Conservation (phyloP, 2,329 filamentous ascomycete genomes). For the Coniochaeta sp. region DNA sequence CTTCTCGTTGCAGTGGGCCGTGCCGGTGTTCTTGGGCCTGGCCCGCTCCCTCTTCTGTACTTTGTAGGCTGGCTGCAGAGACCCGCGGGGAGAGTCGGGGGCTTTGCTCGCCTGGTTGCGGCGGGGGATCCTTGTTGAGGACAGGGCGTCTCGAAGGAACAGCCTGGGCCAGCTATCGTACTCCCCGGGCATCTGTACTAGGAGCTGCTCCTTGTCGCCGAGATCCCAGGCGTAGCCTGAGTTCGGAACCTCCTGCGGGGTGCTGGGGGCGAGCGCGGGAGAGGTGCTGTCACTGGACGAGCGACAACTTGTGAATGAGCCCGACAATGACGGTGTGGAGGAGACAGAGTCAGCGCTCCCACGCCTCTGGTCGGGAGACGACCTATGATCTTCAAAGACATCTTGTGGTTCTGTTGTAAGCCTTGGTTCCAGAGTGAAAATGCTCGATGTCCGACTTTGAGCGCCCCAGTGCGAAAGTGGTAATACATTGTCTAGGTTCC, state of each 20-base stretch:
- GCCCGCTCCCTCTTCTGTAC: not conserved
- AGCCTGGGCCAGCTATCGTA: not conserved
- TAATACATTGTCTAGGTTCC: not conserved
- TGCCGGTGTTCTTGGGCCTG: not conserved
- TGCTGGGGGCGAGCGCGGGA: not conserved
- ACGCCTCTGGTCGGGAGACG: not conserved
- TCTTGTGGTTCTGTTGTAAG: not conserved
- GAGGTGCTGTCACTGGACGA: not conserved
- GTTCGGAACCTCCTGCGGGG: not conserved
- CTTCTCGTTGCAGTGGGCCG: conserved; percentile 26
- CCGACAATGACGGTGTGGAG: not conserved
- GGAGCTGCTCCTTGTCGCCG: not conserved
- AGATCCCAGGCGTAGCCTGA: not conserved
- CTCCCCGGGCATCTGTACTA: not conserved
- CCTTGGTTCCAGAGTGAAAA: not conserved
- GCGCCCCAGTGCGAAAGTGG: not conserved
- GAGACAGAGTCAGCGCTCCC: not conserved
- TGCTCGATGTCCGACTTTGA: not conserved
- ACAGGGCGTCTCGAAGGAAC: not conserved
- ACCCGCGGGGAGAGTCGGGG: not conserved
- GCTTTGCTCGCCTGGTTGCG: not conserved
- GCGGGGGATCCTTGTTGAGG: not conserved
- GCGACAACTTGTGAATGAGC: not conserved
- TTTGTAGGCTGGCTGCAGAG: not conserved
- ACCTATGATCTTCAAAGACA: not conserved